Evolutionary conservation across 1,284 basidiomycete genomes (phyloP).

Genomic region (Ceratobasidium papillatum): DNA sequence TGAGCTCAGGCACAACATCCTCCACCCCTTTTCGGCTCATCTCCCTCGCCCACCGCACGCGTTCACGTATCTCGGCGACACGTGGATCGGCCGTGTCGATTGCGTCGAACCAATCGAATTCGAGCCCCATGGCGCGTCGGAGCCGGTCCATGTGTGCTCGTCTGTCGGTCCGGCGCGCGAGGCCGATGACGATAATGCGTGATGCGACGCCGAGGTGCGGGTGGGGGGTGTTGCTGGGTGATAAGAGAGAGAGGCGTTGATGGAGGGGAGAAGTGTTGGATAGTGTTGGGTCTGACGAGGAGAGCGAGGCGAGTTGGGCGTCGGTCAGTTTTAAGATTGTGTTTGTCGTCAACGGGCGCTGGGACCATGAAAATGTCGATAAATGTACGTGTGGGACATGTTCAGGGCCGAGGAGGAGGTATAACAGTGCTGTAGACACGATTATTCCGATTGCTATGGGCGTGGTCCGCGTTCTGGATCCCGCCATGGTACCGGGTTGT

Average conservation of each 20-base stretch:
- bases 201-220: slow-evolving; percentile 44
- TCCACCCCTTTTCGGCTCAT: slow-evolving; percentile 7
- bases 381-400: slow-evolving; percentile 2
- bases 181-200: slow-evolving; percentile 47
- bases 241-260: slow-evolving; percentile 4
- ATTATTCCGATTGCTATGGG: slow-evolving; percentile 5
- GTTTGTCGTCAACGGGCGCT: not conserved
- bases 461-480: not conserved
- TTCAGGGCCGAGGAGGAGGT: slow-evolving; percentile 10
- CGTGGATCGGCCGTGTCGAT: slow-evolving; percentile 35
- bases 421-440: not conserved
- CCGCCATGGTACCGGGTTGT: not conserved
- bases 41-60: slow-evolving; percentile 32
- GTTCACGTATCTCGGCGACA: slow-evolving; percentile 37
- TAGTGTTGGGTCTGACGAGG: not conserved
- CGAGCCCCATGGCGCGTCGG: slow-evolving; percentile 42
- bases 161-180: slow-evolving; percentile 44
- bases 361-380: not conserved
- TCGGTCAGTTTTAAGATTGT: not conserved
- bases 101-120: slow-evolving; percentile 44
- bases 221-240: not conserved
- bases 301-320: not conserved
- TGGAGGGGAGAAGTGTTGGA: not conserved
- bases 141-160: slow-evolving; percentile 45
- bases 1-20: slow-evolving; percentile 5